Conservation (phyloP, 169 alveolate genomes). For the Babesia bovis region DNA sequence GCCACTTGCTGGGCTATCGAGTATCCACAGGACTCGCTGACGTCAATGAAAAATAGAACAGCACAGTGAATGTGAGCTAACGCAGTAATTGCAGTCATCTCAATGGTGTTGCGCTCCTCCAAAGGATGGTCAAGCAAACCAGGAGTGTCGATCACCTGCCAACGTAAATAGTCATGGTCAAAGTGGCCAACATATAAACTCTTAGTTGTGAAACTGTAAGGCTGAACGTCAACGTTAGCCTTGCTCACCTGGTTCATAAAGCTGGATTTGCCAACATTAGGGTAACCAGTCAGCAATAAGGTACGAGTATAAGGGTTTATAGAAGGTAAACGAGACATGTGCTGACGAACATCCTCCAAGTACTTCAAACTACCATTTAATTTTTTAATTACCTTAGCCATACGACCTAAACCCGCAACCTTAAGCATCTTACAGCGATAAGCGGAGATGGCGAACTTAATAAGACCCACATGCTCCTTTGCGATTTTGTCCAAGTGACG, state of each 20-base stretch:
- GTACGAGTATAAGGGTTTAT: conserved; percentile 94
- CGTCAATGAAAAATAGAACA: conserved; percentile 89
- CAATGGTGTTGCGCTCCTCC: conserved; percentile 97
- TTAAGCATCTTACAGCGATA: conserved; percentile 97
- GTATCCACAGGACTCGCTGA: conserved; percentile 96
- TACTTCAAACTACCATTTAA: conserved; percentile 91
- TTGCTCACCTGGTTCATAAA: conserved; percentile 94
- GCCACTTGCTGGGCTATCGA: conserved; percentile 90
- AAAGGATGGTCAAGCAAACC: conserved; percentile 98
- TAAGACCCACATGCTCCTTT: conserved; percentile 94
- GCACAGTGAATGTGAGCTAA: conserved; percentile 94
- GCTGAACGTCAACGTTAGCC: conserved; percentile 98
- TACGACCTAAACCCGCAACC: conserved; percentile 97
- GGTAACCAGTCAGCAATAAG: conserved; percentile 95
- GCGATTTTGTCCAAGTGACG: conserved; percentile 91
- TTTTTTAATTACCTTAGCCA: conserved; percentile 95
- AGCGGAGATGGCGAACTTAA: conserved; percentile 95
- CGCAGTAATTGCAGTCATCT: conserved; percentile 99
- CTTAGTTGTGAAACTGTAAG: conserved; percentile 99
- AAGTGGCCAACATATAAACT: conserved; percentile 99
- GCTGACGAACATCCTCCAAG: conserved; percentile 98
- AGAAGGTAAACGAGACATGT: conserved; percentile 93
- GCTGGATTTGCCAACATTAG: conserved; percentile 98
- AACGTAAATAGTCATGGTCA: conserved; percentile 93
- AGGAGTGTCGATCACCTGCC: conserved; percentile 99